Base-by-base conservation (phyloP, 2,329 filamentous ascomycete genomes). In the Orbilia quercus region DNA sequence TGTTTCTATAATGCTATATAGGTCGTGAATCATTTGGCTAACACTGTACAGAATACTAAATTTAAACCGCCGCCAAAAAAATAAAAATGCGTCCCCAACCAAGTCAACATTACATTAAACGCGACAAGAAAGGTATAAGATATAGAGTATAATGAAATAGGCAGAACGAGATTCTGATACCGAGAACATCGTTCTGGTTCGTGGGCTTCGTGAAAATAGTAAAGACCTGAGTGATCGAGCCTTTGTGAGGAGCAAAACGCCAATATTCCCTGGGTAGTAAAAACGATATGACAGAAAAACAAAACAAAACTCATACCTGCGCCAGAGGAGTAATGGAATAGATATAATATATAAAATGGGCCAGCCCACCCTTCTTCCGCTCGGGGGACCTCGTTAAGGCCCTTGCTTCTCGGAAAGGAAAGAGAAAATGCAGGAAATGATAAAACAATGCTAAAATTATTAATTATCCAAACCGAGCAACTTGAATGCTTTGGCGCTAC, bases 401-500 rank as follows among this genome's bases (percentile, higher is more conserved):
- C n/a, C 34, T 44, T 22, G 20, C 5, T n/a, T 23, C 31, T 44
- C 12, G 11, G 9, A 34, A 36, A 31, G 9, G 25, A 44, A 11
- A 47, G 23, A 18, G 7, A 40, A 31, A 42, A 64, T 31, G 28
- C 28, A 31, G 28, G 5, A n/a, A 9, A 4, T 31, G 5, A 23
- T 22, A 31, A 28, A 51, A 58, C 23, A 12, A 50, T 16, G 38
- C 16, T 40, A 18, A 48, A 28, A 31, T n/a, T 7, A 38, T 38
- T 72, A 72, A 36, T 60, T 72, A 45, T 74, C 70, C 42, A 74
- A 23, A 7, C 70, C 70, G 23, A 74, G 63, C 5, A 74, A 47
- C 14, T 74, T 74, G 42, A 66, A 74, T 34, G 70, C 70, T 57
- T 74, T 74, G 23, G 62, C 70, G 42, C 59, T 72, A 28, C 67